phyloP scores from a whole-genome alignment of 1,284 basidiomycete species.

The Pseudozyma sp. region DNA sequence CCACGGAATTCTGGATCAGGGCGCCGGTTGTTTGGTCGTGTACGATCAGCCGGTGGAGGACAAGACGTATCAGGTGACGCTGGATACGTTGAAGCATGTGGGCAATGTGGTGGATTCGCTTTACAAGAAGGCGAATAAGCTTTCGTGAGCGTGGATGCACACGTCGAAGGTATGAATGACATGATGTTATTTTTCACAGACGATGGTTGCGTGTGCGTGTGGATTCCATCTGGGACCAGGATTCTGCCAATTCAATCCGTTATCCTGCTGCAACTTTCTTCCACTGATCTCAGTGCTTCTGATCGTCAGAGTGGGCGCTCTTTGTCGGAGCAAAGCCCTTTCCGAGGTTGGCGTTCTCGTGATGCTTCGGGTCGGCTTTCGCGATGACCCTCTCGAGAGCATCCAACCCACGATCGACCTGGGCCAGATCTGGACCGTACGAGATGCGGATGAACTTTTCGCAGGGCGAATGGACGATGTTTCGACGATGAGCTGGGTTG shows the following conservation, averaged over 20 bases:
- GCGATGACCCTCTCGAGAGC: constrained; percentile 83
- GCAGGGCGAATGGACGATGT: constrained; percentile 85
- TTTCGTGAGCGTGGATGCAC: constrained; percentile 5
- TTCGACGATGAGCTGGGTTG: constrained; percentile 73
- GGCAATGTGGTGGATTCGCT: constrained; percentile 90
- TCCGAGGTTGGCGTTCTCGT: constrained; percentile 69
- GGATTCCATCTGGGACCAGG: no score
- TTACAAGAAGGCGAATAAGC: constrained; percentile 74
- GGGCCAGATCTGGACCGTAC: constrained; percentile 86
- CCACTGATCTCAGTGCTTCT: background rate
- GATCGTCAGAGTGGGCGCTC: constrained; percentile 26
- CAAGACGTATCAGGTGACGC: constrained; percentile 84
- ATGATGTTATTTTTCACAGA: background rate
- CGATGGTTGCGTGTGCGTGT: background rate
- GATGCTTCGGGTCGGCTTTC: constrained; percentile 72
- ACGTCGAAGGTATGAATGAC: background rate
- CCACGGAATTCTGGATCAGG: constrained; percentile 93
- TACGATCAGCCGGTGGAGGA: constrained; percentile 87
- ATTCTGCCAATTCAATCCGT: no score
- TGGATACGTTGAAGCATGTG: constrained; percentile 88
- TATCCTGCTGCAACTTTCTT: no score
- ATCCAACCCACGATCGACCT: constrained; percentile 83
- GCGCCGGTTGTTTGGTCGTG: constrained; percentile 88
- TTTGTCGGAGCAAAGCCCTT: constrained; percentile 40
- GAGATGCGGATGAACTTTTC: constrained; percentile 69